Conservation (phyloP, 805 yeast genomes). For the Candida saitoana region DNA sequence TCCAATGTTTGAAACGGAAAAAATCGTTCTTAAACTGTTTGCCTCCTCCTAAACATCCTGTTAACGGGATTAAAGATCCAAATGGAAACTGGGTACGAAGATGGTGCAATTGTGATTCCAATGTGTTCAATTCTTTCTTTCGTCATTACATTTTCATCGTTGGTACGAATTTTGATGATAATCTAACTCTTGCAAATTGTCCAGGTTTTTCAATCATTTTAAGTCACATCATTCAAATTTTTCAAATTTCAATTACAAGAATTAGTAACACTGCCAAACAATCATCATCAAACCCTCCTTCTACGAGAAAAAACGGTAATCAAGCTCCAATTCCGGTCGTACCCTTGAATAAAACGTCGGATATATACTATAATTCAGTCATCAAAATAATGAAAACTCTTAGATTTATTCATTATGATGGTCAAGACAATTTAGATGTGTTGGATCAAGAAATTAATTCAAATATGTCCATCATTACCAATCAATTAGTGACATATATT, state of each 20-base stretch:
- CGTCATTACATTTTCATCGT: constrained; percentile 49
- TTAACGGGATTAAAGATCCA: constrained; percentile 51
- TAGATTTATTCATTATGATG: constrained; percentile 12
- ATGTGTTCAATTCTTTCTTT: constrained; percentile 56
- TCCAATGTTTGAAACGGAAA: constrained; percentile 18
- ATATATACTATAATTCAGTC: constrained; percentile 35
- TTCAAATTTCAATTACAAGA: constrained; percentile 26
- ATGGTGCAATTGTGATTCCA: constrained; percentile 57
- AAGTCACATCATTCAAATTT: constrained; percentile 45
- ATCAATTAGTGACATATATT: constrained; percentile 17
- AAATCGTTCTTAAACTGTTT: constrained; percentile 29
- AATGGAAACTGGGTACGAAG: constrained; percentile 59
- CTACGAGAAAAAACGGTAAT: background rate
- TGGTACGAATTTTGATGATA: constrained; percentile 8
- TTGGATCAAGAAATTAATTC: background rate
- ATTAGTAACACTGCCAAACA: constrained; percentile 14
- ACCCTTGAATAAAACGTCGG: constrained; percentile 12
- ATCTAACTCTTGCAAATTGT: constrained; percentile 14
- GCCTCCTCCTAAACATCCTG: constrained; percentile 40
- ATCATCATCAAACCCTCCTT: constrained; percentile 7
- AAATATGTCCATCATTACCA: constrained; percentile 9
- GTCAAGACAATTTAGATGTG: background rate
- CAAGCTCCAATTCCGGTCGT: constrained; percentile 4
- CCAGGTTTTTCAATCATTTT: constrained; percentile 48
- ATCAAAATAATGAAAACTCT: constrained; percentile 35